Conservation (phyloP, 75 land plant genomes). For the Picea sitchensis region DNA sequence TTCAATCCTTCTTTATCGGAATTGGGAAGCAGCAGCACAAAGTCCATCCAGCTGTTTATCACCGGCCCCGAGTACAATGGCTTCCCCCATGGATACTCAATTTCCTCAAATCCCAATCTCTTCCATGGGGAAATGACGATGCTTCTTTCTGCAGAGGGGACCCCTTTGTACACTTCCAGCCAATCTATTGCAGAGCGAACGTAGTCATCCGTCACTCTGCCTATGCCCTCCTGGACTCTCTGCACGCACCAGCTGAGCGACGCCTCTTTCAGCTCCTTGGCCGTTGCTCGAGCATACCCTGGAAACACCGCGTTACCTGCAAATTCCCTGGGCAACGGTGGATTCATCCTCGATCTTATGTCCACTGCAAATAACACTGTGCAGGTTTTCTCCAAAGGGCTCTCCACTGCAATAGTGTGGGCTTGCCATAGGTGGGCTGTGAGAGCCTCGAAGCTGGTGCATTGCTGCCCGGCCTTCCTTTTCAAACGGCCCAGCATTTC, state of each 20-base stretch:
- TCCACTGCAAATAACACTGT: slow-evolving; percentile 45
- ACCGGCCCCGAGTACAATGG: slow-evolving; percentile 41
- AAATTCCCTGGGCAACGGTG: slow-evolving; percentile 28
- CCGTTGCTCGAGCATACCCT: slow-evolving; percentile 33
- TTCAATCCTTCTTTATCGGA: slow-evolving; percentile 23
- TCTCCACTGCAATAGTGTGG: slow-evolving; percentile 13
- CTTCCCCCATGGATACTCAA: slow-evolving; percentile 65
- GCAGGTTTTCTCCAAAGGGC: slow-evolving; percentile 11
- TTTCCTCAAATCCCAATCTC: slow-evolving; percentile 33
- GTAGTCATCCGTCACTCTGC: slow-evolving; percentile 37
- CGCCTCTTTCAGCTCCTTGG: slow-evolving; percentile 20
- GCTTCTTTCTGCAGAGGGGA: slow-evolving; percentile 27
- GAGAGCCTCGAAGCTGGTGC: slow-evolving; percentile 40
- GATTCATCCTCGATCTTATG: slow-evolving; percentile 27
- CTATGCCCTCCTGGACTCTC: slow-evolving; percentile 28
- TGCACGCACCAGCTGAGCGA: slow-evolving; percentile 28
- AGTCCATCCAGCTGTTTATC: slow-evolving; percentile 31
- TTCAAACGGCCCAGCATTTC: slow-evolving; percentile 22
- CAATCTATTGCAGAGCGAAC: slow-evolving; percentile 55
- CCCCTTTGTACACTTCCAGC: slow-evolving; percentile 42
- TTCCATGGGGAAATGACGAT: slow-evolving; percentile 47
- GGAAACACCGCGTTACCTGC: slow-evolving; percentile 45
- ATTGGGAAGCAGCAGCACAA: slow-evolving; percentile 55
- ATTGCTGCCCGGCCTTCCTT: slow-evolving; percentile 12
- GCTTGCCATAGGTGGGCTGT: slow-evolving; percentile 50